These are phyloP conservation scores for Stygiomarasmius scandens DNA, from an alignment of 1,284 basidiomycete genomes.

Conservation along the genomic window DNA sequence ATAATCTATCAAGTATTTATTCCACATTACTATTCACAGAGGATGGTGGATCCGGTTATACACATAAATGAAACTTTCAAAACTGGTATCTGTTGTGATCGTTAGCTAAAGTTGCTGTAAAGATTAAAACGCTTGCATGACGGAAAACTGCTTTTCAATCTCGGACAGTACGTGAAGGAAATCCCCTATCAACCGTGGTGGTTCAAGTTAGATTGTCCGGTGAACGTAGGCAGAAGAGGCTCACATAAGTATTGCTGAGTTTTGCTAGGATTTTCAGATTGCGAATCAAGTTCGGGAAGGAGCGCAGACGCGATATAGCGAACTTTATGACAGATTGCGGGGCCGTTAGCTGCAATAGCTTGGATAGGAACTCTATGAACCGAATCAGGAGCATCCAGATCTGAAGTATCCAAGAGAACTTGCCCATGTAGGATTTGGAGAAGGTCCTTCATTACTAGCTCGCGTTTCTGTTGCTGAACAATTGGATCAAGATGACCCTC, in stretches of 20 bases:
- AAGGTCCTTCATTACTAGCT: not conserved
- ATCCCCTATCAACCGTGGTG: not conserved
- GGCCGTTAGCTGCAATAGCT: not conserved
- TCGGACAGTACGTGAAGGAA: not conserved
- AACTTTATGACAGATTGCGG: not conserved
- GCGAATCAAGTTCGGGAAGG: not conserved
- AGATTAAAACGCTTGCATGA: not conserved
- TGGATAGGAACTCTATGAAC: not conserved
- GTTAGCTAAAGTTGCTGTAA: too few relatives aligned
- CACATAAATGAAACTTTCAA: not conserved
- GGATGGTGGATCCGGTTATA: not conserved
- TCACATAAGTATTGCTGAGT: not conserved
- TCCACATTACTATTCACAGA: not conserved
- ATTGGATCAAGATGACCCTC: not conserved
- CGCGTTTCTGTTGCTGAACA: not conserved
- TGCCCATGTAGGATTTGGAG: not conserved
- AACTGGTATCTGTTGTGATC: not conserved
- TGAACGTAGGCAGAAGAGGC: not conserved
- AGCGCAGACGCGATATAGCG: not conserved
- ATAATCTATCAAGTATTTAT: not conserved
- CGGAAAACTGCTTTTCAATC: not conserved
- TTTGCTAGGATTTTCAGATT: not conserved
- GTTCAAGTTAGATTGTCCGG: not conserved
- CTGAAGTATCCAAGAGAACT: not conserved
- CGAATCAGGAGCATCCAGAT: not conserved